Evolutionary conservation across 371 early-diverging fungal species (phyloP).

Genomic region (Saksenaea oblongispora): DNA sequence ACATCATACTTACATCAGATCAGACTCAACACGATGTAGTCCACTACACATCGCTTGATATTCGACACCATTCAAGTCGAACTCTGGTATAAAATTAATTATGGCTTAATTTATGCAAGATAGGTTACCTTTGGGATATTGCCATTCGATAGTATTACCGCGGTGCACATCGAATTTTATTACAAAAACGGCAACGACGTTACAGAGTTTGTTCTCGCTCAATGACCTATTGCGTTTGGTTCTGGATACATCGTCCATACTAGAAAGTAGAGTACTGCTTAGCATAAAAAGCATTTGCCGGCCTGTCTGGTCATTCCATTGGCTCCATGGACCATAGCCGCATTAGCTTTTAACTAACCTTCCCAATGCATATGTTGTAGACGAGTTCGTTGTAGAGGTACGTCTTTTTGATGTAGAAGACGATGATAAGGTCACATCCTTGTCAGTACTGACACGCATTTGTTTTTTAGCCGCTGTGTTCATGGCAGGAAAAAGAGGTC

Average conservation of each 20-base stretch:
- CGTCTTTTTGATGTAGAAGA: not conserved
- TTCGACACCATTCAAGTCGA: constrained; percentile 55
- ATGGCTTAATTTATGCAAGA: not conserved
- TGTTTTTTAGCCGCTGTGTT: not conserved
- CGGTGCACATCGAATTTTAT: constrained; percentile 57
- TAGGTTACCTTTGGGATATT: constrained; percentile 45
- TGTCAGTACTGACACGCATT: not conserved
- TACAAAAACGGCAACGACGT: constrained; percentile 57
- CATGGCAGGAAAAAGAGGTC: not conserved
- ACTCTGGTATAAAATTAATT: constrained; percentile 29
- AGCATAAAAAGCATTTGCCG: not conserved
- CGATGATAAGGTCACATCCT: not conserved
- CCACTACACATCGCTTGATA: constrained; percentile 67
- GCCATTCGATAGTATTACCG: constrained; percentile 66
- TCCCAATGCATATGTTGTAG: not conserved
- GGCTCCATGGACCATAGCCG: not conserved
- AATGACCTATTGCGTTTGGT: not conserved
- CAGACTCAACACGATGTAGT: constrained; percentile 51
- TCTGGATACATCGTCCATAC: not conserved
- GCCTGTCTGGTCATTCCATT: not conserved
- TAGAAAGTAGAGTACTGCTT: constrained; percentile 2
- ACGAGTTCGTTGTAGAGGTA: not conserved
- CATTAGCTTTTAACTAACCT: not conserved
- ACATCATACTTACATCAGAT: constrained; percentile 49
- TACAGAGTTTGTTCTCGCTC: not conserved